phyloP scores from a whole-genome alignment of 257 asterid genomes.

The Voacanga thouarsii region DNA sequence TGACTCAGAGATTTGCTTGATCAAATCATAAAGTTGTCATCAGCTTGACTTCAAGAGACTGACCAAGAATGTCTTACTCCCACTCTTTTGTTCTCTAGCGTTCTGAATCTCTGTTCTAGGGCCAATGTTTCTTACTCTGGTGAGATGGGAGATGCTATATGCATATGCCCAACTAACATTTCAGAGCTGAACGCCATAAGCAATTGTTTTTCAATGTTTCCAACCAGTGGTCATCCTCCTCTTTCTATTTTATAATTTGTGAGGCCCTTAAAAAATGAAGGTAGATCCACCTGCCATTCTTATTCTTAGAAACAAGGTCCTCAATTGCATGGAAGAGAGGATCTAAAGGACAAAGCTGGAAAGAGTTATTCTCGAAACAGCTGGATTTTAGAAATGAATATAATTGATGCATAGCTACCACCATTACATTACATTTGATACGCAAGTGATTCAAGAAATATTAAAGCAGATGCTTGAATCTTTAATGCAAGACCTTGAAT shows the following conservation, averaged over 20 bases:
- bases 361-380: neutral
- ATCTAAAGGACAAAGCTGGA: neutral
- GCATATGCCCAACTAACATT: neutral
- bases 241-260: neutral
- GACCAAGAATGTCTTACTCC: slow-evolving; percentile 4
- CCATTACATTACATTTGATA: neutral
- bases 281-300: slow-evolving; percentile 5
- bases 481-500: neutral
- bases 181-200: neutral
- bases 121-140: neutral
- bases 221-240: neutral
- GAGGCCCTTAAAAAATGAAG: neutral
- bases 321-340: neutral
- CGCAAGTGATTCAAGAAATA: neutral
- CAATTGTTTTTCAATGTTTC: neutral
- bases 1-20: slow-evolving; percentile 1
- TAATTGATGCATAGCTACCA: neutral
- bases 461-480: neutral
- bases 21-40: neutral
- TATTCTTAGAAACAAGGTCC: neutral
- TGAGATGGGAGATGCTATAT: neutral
- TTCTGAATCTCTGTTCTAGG: slow-evolving; percentile 5
- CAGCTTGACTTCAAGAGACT: slow-evolving; percentile 4
- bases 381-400: neutral
- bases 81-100: slow-evolving; percentile 9